Evolutionary conservation across 2,329 filamentous ascomycete species (phyloP), one percentile per base, ranked within the genome.

Genomic region (Fusarium paranaense): DNA sequence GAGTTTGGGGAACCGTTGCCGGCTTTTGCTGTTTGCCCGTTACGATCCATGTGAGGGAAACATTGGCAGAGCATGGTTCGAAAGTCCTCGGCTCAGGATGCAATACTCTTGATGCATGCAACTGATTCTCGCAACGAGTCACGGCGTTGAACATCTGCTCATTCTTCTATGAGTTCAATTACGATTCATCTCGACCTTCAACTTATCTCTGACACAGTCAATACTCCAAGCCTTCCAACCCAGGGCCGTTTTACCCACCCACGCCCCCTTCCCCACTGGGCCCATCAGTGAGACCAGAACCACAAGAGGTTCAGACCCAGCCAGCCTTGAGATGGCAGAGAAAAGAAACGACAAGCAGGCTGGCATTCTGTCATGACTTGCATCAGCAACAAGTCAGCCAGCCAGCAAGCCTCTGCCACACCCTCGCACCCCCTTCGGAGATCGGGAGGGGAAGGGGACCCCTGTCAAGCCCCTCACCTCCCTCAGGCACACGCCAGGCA

Each of bases 1-100:
- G 64, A 58, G 52, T 74, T 72, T 74, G 65, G 70, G 58, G 62
- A 74, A 57, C 67, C 67, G 71, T 74, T 74, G 40, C 33, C 35
- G 52, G 33, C 45, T 54, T 40, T 69, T 60, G 40, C 50, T 40
- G 20, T 32, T 61, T 57, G 33, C 16, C 47, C 37, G 40, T 66
- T 64, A 35, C 27, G 18, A 54, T 62, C 30, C n/a, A 58, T 52
- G 22, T 22, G 50, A 27, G 62, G 35, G 38, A 62, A 58, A 57
- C 52, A 65, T 20, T 62, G 27, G 38, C 27, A 20, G 47, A 20
- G 32, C 59, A 27, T 47, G 59, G 45, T 62, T 54, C 33, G 22
- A 58, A 37, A n/a, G 42, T n/a, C 47, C 27, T 38, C 33, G 14
- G 37, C n/a, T 38, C 22, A n/a, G 37, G 9, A 40, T 63, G 35